Evolutionary conservation across 2,329 filamentous ascomycete genomes (phyloP).

Genomic region (Hymenoscyphus scutula): DNA sequence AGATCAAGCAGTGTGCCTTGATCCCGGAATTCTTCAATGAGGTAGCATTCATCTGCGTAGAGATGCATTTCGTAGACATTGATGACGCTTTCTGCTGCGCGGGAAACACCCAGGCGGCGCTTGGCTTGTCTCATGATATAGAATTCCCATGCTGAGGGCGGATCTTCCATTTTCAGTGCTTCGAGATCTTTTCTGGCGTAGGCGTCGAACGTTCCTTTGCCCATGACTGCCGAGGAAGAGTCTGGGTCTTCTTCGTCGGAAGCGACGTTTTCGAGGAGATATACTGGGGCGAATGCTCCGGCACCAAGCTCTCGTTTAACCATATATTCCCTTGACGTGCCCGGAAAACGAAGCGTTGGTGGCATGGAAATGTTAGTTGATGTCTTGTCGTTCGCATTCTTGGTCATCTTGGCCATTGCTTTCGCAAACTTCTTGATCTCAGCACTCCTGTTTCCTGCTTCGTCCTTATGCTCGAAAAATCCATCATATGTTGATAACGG

Average conservation of each 20-base stretch:
- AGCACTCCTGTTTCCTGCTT: slow-evolving; percentile 61
- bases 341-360: slow-evolving; percentile 66
- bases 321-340: slow-evolving; percentile 65
- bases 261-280: slow-evolving; percentile 76
- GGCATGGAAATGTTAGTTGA: slow-evolving; percentile 56
- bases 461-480: slow-evolving; percentile 70
- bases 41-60: slow-evolving; percentile 84
- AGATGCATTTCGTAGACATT: slow-evolving; percentile 87
- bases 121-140: slow-evolving; percentile 88
- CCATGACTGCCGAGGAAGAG: slow-evolving; percentile 51
- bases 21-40: slow-evolving; percentile 82
- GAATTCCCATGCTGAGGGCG: slow-evolving; percentile 90
- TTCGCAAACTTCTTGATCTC: slow-evolving; percentile 85
- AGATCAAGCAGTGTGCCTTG: slow-evolving; percentile 95
- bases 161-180: slow-evolving; percentile 92
- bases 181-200: slow-evolving; percentile 60
- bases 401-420: slow-evolving; percentile 44
- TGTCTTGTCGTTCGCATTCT: slow-evolving; percentile 52
- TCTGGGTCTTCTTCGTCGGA: slow-evolving; percentile 46
- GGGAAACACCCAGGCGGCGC: slow-evolving; percentile 68
- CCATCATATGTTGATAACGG: slow-evolving; percentile 72
- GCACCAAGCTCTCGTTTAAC: slow-evolving; percentile 84
- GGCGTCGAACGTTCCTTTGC: slow-evolving; percentile 58
- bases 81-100: slow-evolving; percentile 75
- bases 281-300: slow-evolving; percentile 93